Conservation (phyloP, 352 stramenopile genomes). For the Blastocystis hominis region DNA sequence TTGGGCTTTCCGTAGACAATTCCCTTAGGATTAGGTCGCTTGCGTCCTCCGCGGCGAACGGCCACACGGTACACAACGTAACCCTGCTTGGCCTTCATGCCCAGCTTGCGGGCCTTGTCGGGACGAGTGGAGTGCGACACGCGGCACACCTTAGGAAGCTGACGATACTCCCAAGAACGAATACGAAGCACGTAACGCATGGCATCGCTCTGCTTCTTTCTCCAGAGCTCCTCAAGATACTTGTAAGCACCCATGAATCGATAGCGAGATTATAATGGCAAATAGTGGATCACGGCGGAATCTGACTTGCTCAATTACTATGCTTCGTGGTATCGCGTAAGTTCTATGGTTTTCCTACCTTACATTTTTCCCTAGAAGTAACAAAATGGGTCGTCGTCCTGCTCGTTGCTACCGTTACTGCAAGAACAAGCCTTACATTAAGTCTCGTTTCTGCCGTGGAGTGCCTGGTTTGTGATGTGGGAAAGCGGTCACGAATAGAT, state of each 20-base stretch:
- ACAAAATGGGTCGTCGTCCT: conserved; percentile 63
- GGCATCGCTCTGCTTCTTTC: conserved; percentile 99
- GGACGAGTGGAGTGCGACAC: conserved; percentile 84
- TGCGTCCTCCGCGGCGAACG: conserved; percentile 92
- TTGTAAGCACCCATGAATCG: conserved; percentile 96
- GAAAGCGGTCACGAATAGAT: conserved; percentile 62
- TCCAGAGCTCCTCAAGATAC: conserved; percentile 99
- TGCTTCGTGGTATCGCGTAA: neutral
- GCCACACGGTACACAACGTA: conserved; percentile 90
- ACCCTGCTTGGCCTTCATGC: conserved; percentile 99
- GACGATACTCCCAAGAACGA: conserved; percentile 90
- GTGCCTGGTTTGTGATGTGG: conserved; percentile 72
- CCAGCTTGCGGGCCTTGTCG: conserved; percentile 96
- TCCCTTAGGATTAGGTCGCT: conserved; percentile 96
- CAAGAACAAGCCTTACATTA: conserved; percentile 99
- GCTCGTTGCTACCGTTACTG: conserved; percentile 96
- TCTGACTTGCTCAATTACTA: conserved; percentile 6
- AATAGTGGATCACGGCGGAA: neutral
- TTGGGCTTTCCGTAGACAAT: conserved; percentile 99
- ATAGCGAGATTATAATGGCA: neutral
- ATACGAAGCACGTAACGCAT: conserved; percentile 97
- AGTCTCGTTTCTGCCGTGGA: conserved; percentile 97
- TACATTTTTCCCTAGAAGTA: conserved; percentile 1
- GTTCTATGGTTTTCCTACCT: neutral
- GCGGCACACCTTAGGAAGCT: conserved; percentile 89